Percentiles rank a stretch among this genome's conserved stretches.
These are phyloP conservation scores for Aspergillus sp. DNA, from an alignment of 2,329 filamentous ascomycete genomes.

Conservation along the genomic window DNA sequence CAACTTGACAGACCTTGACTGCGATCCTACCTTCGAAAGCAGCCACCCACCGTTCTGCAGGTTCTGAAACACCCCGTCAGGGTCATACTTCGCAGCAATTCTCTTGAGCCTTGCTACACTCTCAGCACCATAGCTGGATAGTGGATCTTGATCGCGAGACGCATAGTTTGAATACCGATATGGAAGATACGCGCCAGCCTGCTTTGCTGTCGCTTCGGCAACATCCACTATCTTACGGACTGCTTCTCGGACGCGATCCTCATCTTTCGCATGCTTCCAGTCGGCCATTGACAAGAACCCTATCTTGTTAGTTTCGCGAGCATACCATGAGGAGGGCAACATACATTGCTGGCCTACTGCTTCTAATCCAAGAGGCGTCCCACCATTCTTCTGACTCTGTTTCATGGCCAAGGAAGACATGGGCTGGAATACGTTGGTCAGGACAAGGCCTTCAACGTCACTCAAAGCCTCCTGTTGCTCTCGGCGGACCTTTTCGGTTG, in stretches of 20 bases:
- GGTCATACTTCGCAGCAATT: slow-evolving; percentile 12
- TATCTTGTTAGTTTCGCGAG: not conserved
- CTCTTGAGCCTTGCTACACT: slow-evolving; percentile 9
- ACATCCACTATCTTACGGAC: slow-evolving; percentile 16
- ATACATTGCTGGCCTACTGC: slow-evolving; percentile 13
- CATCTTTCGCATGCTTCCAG: slow-evolving; percentile 11
- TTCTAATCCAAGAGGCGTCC: slow-evolving; percentile 1
- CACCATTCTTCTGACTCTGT: not conserved
- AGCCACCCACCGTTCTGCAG: slow-evolving; percentile 15
- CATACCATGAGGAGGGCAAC: not conserved
- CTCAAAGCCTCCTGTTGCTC: slow-evolving; percentile 5
- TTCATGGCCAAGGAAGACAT: slow-evolving; percentile 9
- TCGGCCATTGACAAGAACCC: slow-evolving; percentile 20
- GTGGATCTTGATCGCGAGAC: slow-evolving; percentile 12
- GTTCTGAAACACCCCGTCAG: slow-evolving; percentile 12
- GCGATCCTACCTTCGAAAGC: slow-evolving; percentile 3
- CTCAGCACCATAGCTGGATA: slow-evolving; percentile 12
- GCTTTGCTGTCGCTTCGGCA: slow-evolving; percentile 12
- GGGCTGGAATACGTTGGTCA: slow-evolving; percentile 12
- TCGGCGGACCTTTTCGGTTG: slow-evolving; percentile 2
- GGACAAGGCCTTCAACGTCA: slow-evolving; percentile 2
- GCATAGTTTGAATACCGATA: slow-evolving; percentile 19
- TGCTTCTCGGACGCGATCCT: slow-evolving; percentile 12
- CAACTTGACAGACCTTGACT: not conserved
- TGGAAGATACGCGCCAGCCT: slow-evolving; percentile 9